phyloP scores from a whole-genome alignment of 2,329 filamentous ascomycete species.

The Pyricularia grisea region DNA sequence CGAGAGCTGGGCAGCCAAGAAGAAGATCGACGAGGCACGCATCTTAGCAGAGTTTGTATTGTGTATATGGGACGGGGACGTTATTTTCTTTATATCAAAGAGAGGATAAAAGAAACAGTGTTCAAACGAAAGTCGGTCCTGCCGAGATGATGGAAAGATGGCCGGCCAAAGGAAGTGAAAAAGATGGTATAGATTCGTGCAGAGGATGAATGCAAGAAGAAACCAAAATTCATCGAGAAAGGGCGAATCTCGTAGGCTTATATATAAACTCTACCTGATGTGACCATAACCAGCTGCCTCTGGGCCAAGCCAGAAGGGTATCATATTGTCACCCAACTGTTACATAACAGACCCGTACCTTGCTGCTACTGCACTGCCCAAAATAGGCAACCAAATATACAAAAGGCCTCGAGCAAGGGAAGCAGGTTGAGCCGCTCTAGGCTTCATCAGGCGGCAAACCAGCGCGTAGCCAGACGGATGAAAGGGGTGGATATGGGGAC shows the following conservation, averaged over 20 bases:
- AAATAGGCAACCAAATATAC: neutral
- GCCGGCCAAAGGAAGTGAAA: neutral
- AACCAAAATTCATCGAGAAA: neutral
- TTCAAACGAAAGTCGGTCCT: constrained; percentile 2
- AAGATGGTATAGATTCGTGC: neutral
- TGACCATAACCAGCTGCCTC: neutral
- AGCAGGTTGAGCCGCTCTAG: neutral
- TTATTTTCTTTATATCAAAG: neutral
- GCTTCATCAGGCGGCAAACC: neutral
- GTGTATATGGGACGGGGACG: neutral
- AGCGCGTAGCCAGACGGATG: neutral
- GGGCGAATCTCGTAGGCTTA: neutral
- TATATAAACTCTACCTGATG: neutral
- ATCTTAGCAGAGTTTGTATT: constrained; percentile 8
- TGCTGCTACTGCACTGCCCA: neutral
- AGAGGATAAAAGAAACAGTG: neutral
- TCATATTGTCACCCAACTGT: neutral
- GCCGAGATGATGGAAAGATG: neutral
- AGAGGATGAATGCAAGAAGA: neutral
- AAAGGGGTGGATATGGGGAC: too few relatives aligned
- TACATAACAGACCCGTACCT: neutral
- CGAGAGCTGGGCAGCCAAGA: constrained; percentile 14
- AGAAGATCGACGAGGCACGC: constrained; percentile 11
- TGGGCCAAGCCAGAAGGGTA: neutral
- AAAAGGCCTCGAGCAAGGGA: neutral